Evolutionary conservation across 352 stramenopile species (phyloP).

Genomic region (Aphanomyces stellatus): DNA sequence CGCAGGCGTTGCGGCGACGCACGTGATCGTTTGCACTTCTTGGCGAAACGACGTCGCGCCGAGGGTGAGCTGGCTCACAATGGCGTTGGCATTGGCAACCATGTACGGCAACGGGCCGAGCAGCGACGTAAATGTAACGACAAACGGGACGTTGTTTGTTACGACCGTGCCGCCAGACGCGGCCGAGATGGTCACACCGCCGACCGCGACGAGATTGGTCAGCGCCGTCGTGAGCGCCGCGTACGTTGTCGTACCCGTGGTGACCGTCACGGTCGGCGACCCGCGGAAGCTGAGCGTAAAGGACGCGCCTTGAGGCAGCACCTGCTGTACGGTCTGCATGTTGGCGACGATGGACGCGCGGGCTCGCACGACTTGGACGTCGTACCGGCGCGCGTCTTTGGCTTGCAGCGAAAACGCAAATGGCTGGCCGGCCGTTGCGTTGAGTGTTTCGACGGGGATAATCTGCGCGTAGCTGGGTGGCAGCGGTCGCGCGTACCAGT

Average conservation of each 20-base stretch:
- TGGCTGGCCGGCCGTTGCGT: conserved; percentile 38
- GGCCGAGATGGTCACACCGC: conserved; percentile 62
- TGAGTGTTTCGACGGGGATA: conserved; percentile 37
- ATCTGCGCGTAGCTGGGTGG: conserved; percentile 16
- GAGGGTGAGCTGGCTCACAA: conserved; percentile 24
- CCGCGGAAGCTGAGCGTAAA: conserved; percentile 57
- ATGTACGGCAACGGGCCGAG: conserved; percentile 40
- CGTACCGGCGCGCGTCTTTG: conserved; percentile 74
- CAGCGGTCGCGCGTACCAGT: conserved; percentile 27
- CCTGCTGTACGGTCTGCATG: conserved; percentile 46
- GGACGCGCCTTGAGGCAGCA: conserved; percentile 29
- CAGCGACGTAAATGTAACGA: conserved; percentile 63
- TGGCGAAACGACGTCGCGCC: conserved; percentile 42
- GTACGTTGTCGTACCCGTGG: conserved; percentile 33
- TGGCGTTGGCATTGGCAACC: conserved; percentile 24
- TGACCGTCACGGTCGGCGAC: conserved; percentile 33
- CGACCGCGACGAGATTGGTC: conserved; percentile 75
- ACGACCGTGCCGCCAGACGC: conserved; percentile 31
- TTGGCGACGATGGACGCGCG: conserved; percentile 41
- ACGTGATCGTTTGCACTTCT: conserved; percentile 78
- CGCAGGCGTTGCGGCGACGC: conserved; percentile 33
- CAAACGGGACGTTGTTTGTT: conserved; percentile 31
- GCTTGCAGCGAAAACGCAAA: conserved; percentile 85
- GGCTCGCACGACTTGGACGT: conserved; percentile 55
- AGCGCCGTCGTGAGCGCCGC: conserved; percentile 45